These are phyloP conservation scores for Coniferiporia sulphurascens DNA, from an alignment of 1,284 basidiomycete species.

Conservation along the genomic window DNA sequence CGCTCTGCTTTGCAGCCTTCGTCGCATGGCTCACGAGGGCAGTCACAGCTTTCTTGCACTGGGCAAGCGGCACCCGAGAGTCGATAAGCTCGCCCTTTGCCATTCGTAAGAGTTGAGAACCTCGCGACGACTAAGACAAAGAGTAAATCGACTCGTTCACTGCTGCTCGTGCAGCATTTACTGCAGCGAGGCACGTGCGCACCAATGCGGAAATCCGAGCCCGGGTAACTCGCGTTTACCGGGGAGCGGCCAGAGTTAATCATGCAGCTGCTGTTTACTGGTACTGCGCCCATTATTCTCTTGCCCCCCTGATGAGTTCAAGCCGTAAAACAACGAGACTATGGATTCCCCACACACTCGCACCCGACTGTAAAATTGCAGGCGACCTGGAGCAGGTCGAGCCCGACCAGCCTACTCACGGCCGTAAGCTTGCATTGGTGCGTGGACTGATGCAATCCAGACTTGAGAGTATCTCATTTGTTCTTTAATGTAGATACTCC, in stretches of 20 bases:
- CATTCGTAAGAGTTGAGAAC: not conserved
- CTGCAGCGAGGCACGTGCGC: not conserved
- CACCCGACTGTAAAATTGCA: constrained; percentile 43
- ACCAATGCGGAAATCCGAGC: not conserved
- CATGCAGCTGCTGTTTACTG: not conserved
- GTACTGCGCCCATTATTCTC: not conserved
- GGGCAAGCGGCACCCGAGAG: constrained; percentile 61
- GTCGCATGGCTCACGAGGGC: constrained; percentile 68
- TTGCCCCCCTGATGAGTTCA: not conserved
- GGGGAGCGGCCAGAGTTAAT: not conserved
- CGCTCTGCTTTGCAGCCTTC: constrained; percentile 58
- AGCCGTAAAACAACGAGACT: constrained; percentile 40
- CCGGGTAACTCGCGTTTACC: not conserved
- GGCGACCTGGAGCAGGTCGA: constrained; percentile 62
- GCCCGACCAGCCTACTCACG: constrained; percentile 44
- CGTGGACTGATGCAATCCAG: constrained; percentile 25
- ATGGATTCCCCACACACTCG: constrained; percentile 52
- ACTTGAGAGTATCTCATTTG: constrained; percentile 3
- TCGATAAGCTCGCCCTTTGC: constrained; percentile 50
- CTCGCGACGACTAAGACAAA: not conserved
- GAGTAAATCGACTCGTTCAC: not conserved
- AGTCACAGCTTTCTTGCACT: constrained; percentile 73
- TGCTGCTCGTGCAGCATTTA: not conserved
- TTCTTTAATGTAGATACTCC: constrained; percentile 52
- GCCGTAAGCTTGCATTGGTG: constrained; percentile 64